Base-by-base conservation (phyloP, 495 filamentous ascomycete genomes). In the Aspergillus indologenus region DNA sequence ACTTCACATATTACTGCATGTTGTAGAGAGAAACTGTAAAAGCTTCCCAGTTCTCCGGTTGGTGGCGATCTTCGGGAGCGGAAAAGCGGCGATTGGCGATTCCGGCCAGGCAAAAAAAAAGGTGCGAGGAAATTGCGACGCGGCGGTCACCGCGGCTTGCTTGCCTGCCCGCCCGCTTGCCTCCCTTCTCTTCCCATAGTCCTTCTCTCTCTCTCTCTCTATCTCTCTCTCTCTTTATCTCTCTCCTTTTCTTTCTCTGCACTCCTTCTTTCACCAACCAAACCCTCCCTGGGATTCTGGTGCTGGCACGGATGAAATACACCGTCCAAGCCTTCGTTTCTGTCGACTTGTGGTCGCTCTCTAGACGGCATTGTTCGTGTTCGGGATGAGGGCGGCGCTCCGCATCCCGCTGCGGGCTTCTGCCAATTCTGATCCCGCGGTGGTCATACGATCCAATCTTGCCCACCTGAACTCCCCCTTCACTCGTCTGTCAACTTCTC, bases 321-420 rank as follows among this genome's bases (percentile, higher is more conserved):
- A 24, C 44, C 55, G 26, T 24, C 42, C n/a, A 31, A 29, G 26
- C 21, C 22, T 42, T 20, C 52, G 47, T 51, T 43, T 18, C 44
- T 52, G 29, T 61, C 46, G 46, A 52, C 53, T 61, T 34, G 55
- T 53, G 52, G 57, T 59, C 53, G 56, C 60, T 66, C 54, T 52
- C 44, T 43, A 54, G 55, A 58, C 56, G 53, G 55, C 61, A 52
- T 61, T 56, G 64, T 59, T 63, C 58, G 53, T 54, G 53, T 66
- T 68, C 67, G 72, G 70, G 55, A 78, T 76, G 75, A 75, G 70
- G 64, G 68, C 64, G 62, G 65, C 67, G 61, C 59, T 71, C 69
- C 69, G 72, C 62, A 60, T 65, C 65, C 68, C 72, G 61, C 65
- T 72, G 71, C 73, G 74, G 74, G 64, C 71, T 50, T 65, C 71